A percentile compares a stretch with the other conserved stretches of the same genome.
Evolutionary conservation across 768 basidiomycete genomes (phyloP).

Genomic region (Russula ochroleuca): DNA sequence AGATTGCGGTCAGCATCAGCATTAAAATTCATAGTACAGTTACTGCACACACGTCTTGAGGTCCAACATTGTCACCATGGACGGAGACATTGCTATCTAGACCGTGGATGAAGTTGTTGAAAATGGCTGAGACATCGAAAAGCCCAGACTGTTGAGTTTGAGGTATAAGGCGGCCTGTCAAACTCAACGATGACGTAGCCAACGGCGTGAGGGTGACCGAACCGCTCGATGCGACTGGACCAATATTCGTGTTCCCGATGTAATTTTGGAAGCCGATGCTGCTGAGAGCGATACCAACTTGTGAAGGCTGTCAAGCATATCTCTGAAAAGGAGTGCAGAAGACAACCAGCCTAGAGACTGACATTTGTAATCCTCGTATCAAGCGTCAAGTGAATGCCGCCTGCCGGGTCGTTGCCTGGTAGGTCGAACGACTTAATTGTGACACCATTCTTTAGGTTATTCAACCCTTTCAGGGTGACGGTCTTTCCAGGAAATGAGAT

Average conservation of each 20-base stretch:
- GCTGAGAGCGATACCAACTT: conserved; percentile 64
- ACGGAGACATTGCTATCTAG: conserved; percentile 56
- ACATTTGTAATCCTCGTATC: conserved; percentile 58
- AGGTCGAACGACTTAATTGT: conserved; percentile 63
- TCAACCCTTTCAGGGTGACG: conserved; percentile 66
- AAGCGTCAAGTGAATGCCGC: conserved; percentile 65
- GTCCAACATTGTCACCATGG: conserved; percentile 54
- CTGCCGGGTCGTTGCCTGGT: conserved; percentile 63
- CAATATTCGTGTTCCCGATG: conserved; percentile 51
- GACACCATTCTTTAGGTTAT: conserved; percentile 60
- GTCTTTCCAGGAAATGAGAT: conserved; percentile 53
- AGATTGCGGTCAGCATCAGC: conserved; percentile 14
- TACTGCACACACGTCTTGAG: conserved; percentile 45
- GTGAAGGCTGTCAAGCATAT: conserved; percentile 50
- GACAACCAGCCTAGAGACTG: conserved; percentile 27
- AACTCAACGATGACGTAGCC: conserved; percentile 47
- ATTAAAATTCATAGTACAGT: neutral
- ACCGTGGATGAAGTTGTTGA: conserved; percentile 70
- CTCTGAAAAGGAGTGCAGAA: conserved; percentile 7
- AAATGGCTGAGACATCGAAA: conserved; percentile 55
- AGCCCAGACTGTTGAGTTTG: conserved; percentile 52
- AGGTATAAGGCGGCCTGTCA: conserved; percentile 61
- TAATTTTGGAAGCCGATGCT: conserved; percentile 60
- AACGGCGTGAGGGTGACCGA: conserved; percentile 52
- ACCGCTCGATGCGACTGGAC: conserved; percentile 49